phyloP scores from a whole-genome alignment of 495 filamentous ascomycete species.

The Annulohypoxylon bovei region DNA sequence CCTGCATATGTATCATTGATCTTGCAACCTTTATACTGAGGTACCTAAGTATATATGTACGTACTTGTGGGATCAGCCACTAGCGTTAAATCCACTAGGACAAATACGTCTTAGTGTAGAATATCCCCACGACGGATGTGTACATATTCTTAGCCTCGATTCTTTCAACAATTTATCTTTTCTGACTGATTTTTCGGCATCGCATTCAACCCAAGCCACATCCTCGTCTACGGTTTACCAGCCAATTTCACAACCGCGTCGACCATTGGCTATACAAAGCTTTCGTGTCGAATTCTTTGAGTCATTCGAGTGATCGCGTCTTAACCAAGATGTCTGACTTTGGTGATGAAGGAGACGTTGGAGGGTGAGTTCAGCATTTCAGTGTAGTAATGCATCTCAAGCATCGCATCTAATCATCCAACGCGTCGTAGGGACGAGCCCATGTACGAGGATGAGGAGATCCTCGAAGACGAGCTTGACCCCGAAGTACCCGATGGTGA shows the following conservation, averaged over 20 bases:
- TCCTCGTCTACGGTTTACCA: constrained; percentile 10
- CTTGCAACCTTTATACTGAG: no score
- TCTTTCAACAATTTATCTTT: constrained; percentile 37
- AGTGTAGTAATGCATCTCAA: constrained; percentile 4
- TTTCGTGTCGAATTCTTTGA: constrained; percentile 11
- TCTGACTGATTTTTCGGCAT: constrained; percentile 36
- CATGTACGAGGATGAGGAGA: constrained; percentile 57
- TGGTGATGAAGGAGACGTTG: constrained; percentile 73
- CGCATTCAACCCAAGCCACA: constrained; percentile 29
- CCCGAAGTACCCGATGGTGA: constrained; percentile 69
- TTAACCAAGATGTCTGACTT: constrained; percentile 81
- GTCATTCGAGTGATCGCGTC: constrained; percentile 7
- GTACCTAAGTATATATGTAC: background rate
- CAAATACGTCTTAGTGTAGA: background rate
- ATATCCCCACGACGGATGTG: constrained; percentile 18
- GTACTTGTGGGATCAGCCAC: background rate
- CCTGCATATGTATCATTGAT: no score
- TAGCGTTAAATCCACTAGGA: background rate
- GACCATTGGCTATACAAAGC: constrained; percentile 10
- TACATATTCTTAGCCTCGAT: constrained; percentile 30
- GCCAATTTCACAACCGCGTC: constrained; percentile 14
- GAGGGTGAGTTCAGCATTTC: constrained; percentile 48
- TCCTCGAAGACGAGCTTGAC: constrained; percentile 56
- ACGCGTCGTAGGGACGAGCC: constrained; percentile 61
- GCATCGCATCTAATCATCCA: constrained; percentile 11